These are phyloP conservation scores for Phytophthora megakarya DNA, from an alignment of 352 stramenopile species.

Conservation along the genomic window DNA sequence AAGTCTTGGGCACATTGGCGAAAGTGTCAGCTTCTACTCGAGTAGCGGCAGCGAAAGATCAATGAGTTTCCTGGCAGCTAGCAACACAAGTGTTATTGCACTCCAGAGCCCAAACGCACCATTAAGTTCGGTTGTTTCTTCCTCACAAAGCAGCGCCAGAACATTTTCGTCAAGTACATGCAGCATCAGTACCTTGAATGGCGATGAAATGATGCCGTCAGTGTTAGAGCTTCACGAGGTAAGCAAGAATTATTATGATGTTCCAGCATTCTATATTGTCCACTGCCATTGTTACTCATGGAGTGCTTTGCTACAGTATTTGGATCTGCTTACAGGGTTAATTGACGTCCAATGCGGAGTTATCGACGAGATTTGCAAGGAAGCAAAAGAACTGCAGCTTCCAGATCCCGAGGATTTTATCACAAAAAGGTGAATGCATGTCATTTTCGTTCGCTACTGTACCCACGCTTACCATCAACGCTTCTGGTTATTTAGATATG, in stretches of 20 bases:
- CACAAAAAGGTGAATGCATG: conserved; percentile 6
- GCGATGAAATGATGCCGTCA: neutral
- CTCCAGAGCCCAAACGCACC: neutral
- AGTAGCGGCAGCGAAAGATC: conserved; percentile 5
- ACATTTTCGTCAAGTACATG: conserved; percentile 18
- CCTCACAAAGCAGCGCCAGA: conserved; percentile 11
- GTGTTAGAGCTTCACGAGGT: conserved; percentile 19
- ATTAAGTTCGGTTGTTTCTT: conserved; percentile 2
- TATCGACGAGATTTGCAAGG: conserved; percentile 20
- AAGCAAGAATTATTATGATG: too few relatives aligned
- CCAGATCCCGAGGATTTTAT: conserved; percentile 22
- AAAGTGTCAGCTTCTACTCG: conserved; percentile 2
- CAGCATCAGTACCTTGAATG: conserved; percentile 14
- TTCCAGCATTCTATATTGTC: neutral
- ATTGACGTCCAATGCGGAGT: conserved; percentile 13
- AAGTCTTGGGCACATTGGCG: neutral
- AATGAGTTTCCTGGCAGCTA: neutral
- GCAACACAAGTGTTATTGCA: neutral
- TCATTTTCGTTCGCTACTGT: neutral
- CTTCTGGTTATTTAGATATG: conserved; percentile 6
- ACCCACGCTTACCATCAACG: neutral
- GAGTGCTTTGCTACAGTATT: conserved; percentile 2
- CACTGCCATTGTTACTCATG: neutral
- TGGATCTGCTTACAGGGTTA: conserved; percentile 16
- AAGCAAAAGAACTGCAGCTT: conserved; percentile 10